Evolutionary conservation across 202 grass and related monocot species (phyloP).

Genomic region (Elaeis oleifera): DNA sequence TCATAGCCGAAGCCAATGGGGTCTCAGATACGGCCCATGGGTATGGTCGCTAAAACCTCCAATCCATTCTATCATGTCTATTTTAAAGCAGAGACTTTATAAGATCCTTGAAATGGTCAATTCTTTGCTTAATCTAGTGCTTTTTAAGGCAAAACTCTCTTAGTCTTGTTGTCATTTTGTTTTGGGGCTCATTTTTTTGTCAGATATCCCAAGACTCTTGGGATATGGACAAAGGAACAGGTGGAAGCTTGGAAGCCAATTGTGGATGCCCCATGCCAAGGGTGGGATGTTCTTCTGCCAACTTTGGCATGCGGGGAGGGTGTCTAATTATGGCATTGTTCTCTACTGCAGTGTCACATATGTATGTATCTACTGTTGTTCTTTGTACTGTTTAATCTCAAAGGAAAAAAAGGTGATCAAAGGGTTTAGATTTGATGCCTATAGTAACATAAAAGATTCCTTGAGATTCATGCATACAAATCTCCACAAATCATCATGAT

Average conservation of each 20-base stretch:
- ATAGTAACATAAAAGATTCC: too few species aligned
- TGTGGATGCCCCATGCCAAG: constrained; percentile 8
- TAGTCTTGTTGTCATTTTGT: too few species aligned
- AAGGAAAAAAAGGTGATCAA: too few species aligned
- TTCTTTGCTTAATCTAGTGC: not conserved
- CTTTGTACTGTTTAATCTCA: not conserved
- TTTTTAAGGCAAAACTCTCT: not conserved
- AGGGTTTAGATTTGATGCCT: too few species aligned
- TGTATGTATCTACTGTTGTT: not conserved
- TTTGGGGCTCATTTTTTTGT: too few species aligned
- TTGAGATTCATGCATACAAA: too few species aligned
- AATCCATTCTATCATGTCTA: not conserved
- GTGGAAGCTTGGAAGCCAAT: constrained; percentile 7
- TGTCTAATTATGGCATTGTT: not conserved
- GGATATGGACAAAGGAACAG: constrained; percentile 8
- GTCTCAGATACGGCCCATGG: too few species aligned
- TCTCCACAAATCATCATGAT: too few species aligned
- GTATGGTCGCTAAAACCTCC: too few species aligned
- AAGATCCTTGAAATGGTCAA: too few species aligned
- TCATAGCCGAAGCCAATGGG: not conserved
- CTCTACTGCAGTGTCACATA: not conserved
- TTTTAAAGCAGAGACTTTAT: too few species aligned
- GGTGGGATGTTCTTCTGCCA: constrained; percentile 9
- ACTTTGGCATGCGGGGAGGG: constrained; percentile 4
- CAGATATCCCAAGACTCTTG: not conserved